Percentiles rank a stretch among this genome's conserved stretches.
phyloP scores from a whole-genome alignment of 176 grass and related monocot genomes.

The Cenchrus fungigraminus region DNA sequence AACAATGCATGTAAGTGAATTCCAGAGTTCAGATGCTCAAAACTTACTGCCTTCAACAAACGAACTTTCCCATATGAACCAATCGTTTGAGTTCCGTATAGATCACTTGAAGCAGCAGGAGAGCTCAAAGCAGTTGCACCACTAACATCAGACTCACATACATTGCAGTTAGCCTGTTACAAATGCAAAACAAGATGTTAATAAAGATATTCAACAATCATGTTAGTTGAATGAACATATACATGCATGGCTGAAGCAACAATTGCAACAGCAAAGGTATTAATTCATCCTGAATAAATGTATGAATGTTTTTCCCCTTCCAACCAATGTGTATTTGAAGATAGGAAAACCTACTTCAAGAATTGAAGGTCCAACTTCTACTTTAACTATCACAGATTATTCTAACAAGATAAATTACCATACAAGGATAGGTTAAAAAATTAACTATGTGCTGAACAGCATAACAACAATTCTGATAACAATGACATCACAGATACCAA shows the following conservation, averaged over 20 bases:
- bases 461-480: slow-evolving; percentile 14
- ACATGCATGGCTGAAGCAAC: background rate
- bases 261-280: background rate
- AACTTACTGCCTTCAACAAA: slow-evolving; percentile 93
- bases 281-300: background rate
- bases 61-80: slow-evolving; percentile 96
- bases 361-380: slow-evolving; percentile 18
- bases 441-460: background rate
- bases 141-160: slow-evolving; percentile 86
- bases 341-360: slow-evolving; percentile 7
- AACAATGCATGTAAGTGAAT: slow-evolving; percentile 30
- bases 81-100: slow-evolving; percentile 93
- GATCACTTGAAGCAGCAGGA: slow-evolving; percentile 79
- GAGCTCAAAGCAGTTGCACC: slow-evolving; percentile 86
- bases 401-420: slow-evolving; percentile 12
- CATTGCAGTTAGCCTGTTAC: slow-evolving; percentile 79
- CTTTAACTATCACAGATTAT: background rate
- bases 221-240: background rate
- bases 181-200: slow-evolving; percentile 22
- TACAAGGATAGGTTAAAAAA: background rate
- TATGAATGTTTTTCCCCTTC: slow-evolving; percentile 9
- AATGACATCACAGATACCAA: slow-evolving; percentile 12
- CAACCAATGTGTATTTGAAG: slow-evolving; percentile 11
- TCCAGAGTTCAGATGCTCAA: slow-evolving; percentile 21
- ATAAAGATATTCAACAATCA: slow-evolving; percentile 10